Conservation (phyloP, 495 filamentous ascomycete genomes). For the Aspergillus sparsus region DNA sequence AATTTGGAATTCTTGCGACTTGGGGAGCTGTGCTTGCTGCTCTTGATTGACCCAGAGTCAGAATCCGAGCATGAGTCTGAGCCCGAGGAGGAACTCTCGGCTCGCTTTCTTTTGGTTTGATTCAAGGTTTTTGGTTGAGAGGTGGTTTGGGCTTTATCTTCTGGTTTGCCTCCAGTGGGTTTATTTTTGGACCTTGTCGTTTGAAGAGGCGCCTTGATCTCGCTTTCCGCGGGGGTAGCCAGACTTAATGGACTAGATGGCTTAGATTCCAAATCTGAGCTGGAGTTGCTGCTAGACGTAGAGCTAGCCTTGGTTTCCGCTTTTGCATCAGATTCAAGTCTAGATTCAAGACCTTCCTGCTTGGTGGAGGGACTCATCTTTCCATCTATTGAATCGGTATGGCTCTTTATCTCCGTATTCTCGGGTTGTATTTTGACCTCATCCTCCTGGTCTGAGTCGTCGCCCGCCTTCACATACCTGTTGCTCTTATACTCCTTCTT, state of each 20-base stretch:
- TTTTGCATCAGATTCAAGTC: neutral
- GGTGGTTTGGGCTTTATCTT: neutral
- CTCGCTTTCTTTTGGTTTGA: neutral
- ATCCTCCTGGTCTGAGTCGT: neutral
- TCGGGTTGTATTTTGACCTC: neutral
- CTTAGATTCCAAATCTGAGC: neutral
- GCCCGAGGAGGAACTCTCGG: neutral
- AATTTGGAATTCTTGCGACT: constrained; percentile 6
- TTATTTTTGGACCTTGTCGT: neutral
- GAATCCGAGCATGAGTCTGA: constrained; percentile 1
- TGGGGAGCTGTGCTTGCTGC: neutral
- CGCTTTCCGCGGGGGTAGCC: too few species aligned
- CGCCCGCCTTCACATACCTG: neutral
- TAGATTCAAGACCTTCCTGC: neutral
- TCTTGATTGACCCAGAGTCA: neutral
- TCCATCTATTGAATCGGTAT: neutral
- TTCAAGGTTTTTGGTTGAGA: neutral
- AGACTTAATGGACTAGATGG: too few species aligned
- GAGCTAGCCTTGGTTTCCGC: neutral
- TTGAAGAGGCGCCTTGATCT: neutral
- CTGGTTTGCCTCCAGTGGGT: neutral
- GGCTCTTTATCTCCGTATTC: neutral
- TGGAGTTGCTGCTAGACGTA: neutral
- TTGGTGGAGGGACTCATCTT: neutral
- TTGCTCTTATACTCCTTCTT: neutral